Evolutionary conservation across 164 flowering plant genomes (phyloP).

Genomic region (Taxillus chinensis): DNA sequence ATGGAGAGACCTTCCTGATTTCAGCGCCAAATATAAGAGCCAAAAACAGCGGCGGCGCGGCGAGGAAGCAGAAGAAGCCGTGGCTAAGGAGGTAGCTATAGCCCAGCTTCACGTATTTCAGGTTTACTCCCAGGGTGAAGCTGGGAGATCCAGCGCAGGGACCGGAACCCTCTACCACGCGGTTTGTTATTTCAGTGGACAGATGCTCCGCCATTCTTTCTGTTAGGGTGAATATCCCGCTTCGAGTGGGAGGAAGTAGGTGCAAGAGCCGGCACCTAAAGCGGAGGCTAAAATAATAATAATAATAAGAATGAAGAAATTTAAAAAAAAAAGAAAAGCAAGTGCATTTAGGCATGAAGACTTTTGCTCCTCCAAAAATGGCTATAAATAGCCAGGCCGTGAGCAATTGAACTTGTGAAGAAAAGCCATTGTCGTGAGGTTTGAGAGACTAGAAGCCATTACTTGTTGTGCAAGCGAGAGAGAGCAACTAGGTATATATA

Average conservation of each 20-base stretch:
- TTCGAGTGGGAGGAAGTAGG: too few species aligned
- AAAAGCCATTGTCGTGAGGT: too few species aligned
- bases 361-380: too few species aligned
- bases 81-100: constrained; percentile 38
- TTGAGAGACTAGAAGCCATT: too few species aligned
- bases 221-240: constrained; percentile 1
- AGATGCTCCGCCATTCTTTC: constrained; percentile 25
- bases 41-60: not conserved
- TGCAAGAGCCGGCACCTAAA: too few species aligned
- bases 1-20: constrained; percentile 18
- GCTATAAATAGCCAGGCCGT: too few species aligned
- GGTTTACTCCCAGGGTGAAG: constrained; percentile 47
- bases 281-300: not conserved
- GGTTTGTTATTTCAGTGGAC: constrained; percentile 40
- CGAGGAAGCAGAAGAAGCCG: constrained; percentile 19
- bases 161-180: constrained; percentile 34
- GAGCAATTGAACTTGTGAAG: too few species aligned
- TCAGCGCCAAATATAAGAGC: constrained; percentile 14
- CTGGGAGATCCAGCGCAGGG: constrained; percentile 36
- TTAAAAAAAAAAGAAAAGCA: not conserved
- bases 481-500: too few species aligned
- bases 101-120: constrained; percentile 62
- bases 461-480: too few species aligned
- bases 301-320: too few species aligned
- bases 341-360: too few species aligned